Percentiles rank a stretch among this genome's conserved stretches.
phyloP scores from a whole-genome alignment of 352 stramenopile species.

The Phytopythium helicoides region DNA sequence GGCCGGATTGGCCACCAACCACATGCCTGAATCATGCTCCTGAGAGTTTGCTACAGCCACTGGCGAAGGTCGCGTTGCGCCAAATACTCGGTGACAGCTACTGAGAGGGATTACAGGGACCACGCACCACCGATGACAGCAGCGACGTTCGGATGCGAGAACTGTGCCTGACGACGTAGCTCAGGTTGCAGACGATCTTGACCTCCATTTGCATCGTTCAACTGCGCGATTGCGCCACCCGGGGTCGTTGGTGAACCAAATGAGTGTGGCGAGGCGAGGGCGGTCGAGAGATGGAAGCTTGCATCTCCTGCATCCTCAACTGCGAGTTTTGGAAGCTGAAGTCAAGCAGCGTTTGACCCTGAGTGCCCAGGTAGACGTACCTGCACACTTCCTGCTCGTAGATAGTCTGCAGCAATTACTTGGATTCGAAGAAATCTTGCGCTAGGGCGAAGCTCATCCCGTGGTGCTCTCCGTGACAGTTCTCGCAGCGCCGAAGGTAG shows the following conservation, averaged over 20 bases:
- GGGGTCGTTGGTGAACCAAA: constrained; percentile 39
- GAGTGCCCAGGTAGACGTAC: constrained; percentile 49
- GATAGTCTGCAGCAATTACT: constrained; percentile 42
- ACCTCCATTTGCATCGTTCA: constrained; percentile 1
- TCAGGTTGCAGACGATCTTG: constrained; percentile 65
- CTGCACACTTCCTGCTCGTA: constrained; percentile 42
- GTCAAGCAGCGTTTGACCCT: constrained; percentile 36
- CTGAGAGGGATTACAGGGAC: constrained; percentile 59
- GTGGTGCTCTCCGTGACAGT: constrained; percentile 46
- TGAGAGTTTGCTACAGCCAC: constrained; percentile 45
- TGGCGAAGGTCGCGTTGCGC: constrained; percentile 60
- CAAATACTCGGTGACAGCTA: constrained; percentile 79
- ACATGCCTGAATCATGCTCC: constrained; percentile 26
- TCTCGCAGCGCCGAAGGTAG: constrained; percentile 43
- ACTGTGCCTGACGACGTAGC: constrained; percentile 50
- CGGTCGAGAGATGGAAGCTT: constrained; percentile 24
- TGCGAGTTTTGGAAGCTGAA: constrained; percentile 27
- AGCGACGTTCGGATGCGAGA: constrained; percentile 66
- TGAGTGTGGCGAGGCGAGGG: constrained; percentile 45
- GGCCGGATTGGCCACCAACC: constrained; percentile 52
- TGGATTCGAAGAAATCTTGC: constrained; percentile 45
- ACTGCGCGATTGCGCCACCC: constrained; percentile 1
- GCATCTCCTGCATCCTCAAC: constrained; percentile 31
- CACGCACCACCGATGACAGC: constrained; percentile 68
- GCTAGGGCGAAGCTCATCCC: constrained; percentile 48